Evolutionary conservation across 202 grass and related monocot genomes (phyloP).

Genomic region (Panicum hallii): DNA sequence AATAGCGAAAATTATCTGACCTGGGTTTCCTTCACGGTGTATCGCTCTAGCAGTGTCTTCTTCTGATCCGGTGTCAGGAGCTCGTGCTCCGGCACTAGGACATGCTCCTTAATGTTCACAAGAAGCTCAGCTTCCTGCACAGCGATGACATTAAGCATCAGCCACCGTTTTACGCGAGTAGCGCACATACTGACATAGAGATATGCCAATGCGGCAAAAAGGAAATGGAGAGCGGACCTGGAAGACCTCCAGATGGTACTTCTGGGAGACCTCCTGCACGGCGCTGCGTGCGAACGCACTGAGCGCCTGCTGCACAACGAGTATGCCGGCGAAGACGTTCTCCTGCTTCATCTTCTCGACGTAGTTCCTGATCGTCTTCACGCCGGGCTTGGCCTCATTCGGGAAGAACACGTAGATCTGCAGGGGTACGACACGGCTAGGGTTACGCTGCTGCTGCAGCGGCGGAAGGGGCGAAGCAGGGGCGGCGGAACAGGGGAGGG

Average conservation of each 20-base stretch:
- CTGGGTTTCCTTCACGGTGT: slow-evolving; percentile 87
- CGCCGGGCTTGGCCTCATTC: slow-evolving; percentile 70
- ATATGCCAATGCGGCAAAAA: neutral
- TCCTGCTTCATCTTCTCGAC: slow-evolving; percentile 87
- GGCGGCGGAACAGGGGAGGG: neutral
- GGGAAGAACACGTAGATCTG: slow-evolving; percentile 89
- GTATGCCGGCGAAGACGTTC: slow-evolving; percentile 57
- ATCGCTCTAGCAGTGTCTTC: slow-evolving; percentile 64
- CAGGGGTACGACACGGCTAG: neutral
- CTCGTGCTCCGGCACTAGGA: slow-evolving; percentile 72
- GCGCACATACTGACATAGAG: neutral
- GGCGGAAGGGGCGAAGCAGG: neutral
- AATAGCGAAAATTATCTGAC: slow-evolving; percentile 32
- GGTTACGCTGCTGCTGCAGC: neutral
- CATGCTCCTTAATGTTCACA: slow-evolving; percentile 82
- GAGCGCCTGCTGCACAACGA: slow-evolving; percentile 82
- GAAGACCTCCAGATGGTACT: slow-evolving; percentile 74
- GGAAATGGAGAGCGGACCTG: slow-evolving; percentile 50
- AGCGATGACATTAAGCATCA: neutral
- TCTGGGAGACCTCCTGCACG: slow-evolving; percentile 60
- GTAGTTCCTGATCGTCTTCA: slow-evolving; percentile 81
- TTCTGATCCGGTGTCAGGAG: slow-evolving; percentile 59
- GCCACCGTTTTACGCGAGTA: neutral
- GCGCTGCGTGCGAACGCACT: slow-evolving; percentile 69
- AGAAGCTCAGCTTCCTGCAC: slow-evolving; percentile 81